Evolutionary conservation across 2,329 filamentous ascomycete genomes (phyloP).

Genomic region (Venturia aucupariae): DNA sequence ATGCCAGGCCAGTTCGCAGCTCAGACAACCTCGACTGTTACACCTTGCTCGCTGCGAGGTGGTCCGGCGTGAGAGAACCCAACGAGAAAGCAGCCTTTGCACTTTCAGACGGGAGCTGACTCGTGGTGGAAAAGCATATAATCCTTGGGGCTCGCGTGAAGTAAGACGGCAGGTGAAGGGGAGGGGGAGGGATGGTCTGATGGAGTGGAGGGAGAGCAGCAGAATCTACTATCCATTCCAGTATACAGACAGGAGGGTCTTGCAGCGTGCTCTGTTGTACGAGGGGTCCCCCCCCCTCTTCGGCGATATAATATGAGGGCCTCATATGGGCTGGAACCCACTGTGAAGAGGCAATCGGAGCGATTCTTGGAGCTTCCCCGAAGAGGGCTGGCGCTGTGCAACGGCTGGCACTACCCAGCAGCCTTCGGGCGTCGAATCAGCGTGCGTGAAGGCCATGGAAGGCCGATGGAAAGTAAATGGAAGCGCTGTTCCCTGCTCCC

Average conservation of each 20-base stretch:
- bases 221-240: too few relatives aligned
- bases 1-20: not conserved
- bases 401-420: not conserved
- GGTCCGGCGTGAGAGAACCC: not conserved
- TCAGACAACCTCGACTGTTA: not conserved
- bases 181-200: not conserved
- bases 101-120: not conserved
- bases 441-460: not conserved
- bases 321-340: too few relatives aligned
- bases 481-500: not conserved
- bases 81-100: not conserved
- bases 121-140: not conserved
- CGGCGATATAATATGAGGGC: too few relatives aligned
- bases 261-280: too few relatives aligned
- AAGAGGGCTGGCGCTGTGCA: not conserved
- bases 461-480: conserved; percentile 1
- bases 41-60: not conserved
- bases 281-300: too few relatives aligned
- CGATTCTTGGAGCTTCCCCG: not conserved
- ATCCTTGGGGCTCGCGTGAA: not conserved
- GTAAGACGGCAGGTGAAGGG: not conserved
- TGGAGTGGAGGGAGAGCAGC: too few relatives aligned
- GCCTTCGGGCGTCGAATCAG: not conserved
- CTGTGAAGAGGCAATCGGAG: not conserved
- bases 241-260: not conserved